Base-by-base conservation (phyloP, 2,329 filamentous ascomycete species). In the Alternaria arbusti region DNA sequence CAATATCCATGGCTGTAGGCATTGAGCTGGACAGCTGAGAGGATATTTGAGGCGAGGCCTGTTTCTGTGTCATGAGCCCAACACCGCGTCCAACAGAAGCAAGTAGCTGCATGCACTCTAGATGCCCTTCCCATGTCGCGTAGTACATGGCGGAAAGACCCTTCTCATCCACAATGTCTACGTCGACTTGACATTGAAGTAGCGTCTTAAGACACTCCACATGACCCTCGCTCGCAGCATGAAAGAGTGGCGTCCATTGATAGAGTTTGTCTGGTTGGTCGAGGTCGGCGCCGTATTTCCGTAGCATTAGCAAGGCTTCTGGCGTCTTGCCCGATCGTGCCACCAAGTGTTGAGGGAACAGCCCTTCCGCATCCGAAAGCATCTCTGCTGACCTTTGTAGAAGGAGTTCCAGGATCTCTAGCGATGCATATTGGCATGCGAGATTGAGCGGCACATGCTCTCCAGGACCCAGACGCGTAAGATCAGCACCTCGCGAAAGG, bases 341-440 rank as follows among this genome's bases (percentile, higher is more conserved):
- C 20, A 98, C 95, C 32, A 98, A 87, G 81, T 99, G 96, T 77
- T 98, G 96, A n/a, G 96, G 96, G 76, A 93, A 99, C 11, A 99
- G 84, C 1, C 96, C 96, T 83, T 99, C 96, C 3, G 96, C 96
- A 80, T 99, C 96, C 9, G 96, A 90, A n/a, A 97, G 84, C 63
- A 99, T 91, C 60, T 88, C 86, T 6, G 95, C 93, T 9, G 91
- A 89, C 70, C 92, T 89, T 72, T 92, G 90, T 54, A 99, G 84
- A 1, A 99, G 87, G 64, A 97, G 86, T 75, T 94, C 90, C 15
- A 97, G 93, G 63, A 97, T 95, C 13, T 90, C 87, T 23, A 93
- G 84, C 0, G 94, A 96, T 3, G 93, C 95, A 80, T 97, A 92
- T 77, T 98, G 95, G 77, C 96, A 99, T 46, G 96, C 95, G 55